Evolutionary conservation across 202 grass and related monocot genomes (phyloP).

Genomic region (Saccharum hybrid): DNA sequence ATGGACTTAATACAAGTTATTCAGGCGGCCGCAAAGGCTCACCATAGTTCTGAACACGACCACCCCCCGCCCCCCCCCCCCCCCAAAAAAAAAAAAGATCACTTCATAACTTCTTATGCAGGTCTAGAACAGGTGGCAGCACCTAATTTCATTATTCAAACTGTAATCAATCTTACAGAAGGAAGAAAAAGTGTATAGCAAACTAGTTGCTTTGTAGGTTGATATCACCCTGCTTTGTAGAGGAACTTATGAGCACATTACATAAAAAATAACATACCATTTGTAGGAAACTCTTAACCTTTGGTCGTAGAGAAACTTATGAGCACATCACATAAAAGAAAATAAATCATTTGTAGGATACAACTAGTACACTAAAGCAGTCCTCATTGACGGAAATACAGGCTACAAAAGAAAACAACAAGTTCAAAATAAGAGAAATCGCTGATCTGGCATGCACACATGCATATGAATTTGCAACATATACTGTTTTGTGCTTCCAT

Average conservation of each 20-base stretch:
- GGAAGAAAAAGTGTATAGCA: neutral
- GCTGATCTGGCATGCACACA: neutral
- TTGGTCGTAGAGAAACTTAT: neutral
- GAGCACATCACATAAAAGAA: neutral
- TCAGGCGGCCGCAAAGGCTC: neutral
- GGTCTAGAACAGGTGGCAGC: neutral
- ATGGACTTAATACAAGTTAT: neutral
- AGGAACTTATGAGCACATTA: too few relatives aligned
- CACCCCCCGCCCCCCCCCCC: too few relatives aligned
- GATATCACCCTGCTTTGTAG: neutral
- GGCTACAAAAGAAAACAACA: too few relatives aligned
- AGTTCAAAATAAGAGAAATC: neutral
- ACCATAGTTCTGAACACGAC: neutral
- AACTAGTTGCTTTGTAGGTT: neutral
- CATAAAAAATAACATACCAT: too few relatives aligned
- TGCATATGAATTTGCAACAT: neutral
- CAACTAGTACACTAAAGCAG: neutral
- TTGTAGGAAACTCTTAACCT: too few relatives aligned
- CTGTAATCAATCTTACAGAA: neutral
- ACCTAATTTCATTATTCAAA: neutral
- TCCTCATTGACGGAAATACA: neutral
- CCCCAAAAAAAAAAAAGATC: neutral
- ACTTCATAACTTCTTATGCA: neutral
- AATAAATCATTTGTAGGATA: neutral
- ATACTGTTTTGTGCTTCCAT: neutral